Conservation (phyloP, 257 asterid genomes). For the Nicotiana tabacum region DNA sequence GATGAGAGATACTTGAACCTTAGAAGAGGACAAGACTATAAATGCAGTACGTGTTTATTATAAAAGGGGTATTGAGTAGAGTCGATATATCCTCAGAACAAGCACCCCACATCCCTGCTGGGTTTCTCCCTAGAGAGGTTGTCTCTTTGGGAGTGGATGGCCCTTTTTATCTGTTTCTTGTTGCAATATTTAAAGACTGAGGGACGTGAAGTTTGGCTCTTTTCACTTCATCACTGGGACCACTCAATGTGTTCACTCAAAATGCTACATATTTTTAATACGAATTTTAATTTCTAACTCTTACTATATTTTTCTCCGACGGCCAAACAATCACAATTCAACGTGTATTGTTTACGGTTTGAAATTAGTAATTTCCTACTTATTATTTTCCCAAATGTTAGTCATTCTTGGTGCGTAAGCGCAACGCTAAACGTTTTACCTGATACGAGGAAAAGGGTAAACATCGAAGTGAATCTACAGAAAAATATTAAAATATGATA, state of each 20-base stretch:
- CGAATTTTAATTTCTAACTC: not conserved
- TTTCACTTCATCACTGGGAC: constrained; percentile 1
- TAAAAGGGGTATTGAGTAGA: not conserved
- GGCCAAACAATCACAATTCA: not conserved
- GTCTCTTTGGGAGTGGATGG: not conserved
- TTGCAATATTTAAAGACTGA: constrained; percentile 10
- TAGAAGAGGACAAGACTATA: not conserved
- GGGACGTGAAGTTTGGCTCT: not conserved
- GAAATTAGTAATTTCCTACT: no score
- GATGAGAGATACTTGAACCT: not conserved
- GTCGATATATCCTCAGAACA: not conserved
- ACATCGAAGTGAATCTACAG: no score
- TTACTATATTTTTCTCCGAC: not conserved
- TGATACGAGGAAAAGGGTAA: no score
- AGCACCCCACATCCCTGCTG: constrained; percentile 10
- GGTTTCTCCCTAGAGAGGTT: not conserved
- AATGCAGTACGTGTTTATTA: not conserved
- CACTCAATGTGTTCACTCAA: not conserved
- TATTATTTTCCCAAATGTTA: no score
- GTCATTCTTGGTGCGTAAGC: no score
- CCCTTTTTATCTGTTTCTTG: constrained; percentile 13
- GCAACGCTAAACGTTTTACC: no score
- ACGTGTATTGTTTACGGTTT: no score
- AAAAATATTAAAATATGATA: no score
- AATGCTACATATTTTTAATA: no score